Conservation (phyloP, 108 stramenopile genomes). For the Nitzschia putrida region DNA sequence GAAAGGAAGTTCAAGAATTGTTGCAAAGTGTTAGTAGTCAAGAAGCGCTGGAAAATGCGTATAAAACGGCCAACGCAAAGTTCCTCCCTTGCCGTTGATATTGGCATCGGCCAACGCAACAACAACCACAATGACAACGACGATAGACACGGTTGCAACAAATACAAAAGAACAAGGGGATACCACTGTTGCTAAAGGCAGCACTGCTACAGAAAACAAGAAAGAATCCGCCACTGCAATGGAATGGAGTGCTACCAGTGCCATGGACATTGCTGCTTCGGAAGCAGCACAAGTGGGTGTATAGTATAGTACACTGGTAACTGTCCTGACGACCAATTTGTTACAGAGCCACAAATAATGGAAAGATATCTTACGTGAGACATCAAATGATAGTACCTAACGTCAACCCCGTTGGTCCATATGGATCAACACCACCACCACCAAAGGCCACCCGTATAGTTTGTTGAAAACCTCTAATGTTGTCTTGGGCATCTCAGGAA, state of each 20-base stretch:
- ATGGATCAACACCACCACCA: too few species aligned
- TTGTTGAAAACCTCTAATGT: too few species aligned
- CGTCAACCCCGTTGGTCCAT: too few species aligned
- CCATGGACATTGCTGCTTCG: conserved; percentile 25
- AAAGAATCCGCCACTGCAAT: neutral
- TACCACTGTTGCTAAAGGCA: too few species aligned
- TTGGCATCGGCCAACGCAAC: neutral
- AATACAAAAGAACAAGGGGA: too few species aligned
- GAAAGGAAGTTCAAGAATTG: conserved; percentile 39
- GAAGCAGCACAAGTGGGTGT: neutral
- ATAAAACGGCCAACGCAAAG: conserved; percentile 23
- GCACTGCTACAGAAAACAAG: neutral
- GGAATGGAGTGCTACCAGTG: conserved; percentile 30
- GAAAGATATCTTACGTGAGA: too few species aligned
- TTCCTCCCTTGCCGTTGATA: conserved; percentile 26
- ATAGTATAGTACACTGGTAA: too few species aligned
- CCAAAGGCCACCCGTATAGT: too few species aligned
- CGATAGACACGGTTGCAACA: neutral
- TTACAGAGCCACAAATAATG: too few species aligned
- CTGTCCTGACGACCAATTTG: too few species aligned
- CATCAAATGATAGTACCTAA: too few species aligned
- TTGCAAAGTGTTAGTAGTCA: conserved; percentile 26
- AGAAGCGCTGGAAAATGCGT: conserved; percentile 16
- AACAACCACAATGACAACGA: neutral
- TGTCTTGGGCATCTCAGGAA: too few species aligned